Conservation (phyloP, 2,329 filamentous ascomycete species). For the Pseudopyricularia javanii region DNA sequence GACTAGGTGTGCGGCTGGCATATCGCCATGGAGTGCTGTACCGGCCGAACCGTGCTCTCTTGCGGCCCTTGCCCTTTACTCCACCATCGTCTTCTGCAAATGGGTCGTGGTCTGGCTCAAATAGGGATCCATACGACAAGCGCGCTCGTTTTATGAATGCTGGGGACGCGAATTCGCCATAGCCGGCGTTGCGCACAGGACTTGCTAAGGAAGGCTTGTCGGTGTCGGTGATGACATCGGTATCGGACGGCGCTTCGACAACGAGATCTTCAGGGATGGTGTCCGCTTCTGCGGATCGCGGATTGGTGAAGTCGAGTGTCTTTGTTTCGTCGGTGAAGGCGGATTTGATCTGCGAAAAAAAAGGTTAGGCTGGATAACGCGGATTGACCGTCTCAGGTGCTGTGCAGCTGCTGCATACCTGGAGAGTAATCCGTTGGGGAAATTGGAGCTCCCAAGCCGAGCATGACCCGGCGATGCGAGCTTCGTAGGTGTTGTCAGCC, state of each 20-base stretch:
- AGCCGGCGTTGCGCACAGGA: slow-evolving; percentile 15
- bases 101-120: slow-evolving; percentile 52
- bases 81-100: slow-evolving; percentile 55
- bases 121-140: slow-evolving; percentile 55
- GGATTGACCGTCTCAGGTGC: not conserved
- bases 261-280: not conserved
- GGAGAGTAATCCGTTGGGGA: slow-evolving; percentile 32
- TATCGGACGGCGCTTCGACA: not conserved
- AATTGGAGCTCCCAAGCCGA: slow-evolving; percentile 50
- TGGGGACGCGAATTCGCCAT: slow-evolving; percentile 58
- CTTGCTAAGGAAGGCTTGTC: not conserved
- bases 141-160: slow-evolving; percentile 65
- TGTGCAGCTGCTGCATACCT: slow-evolving; percentile 18
- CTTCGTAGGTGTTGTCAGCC: slow-evolving; percentile 36
- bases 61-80: slow-evolving; percentile 48
- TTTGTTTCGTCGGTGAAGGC: slow-evolving; percentile 33
- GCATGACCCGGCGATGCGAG: slow-evolving; percentile 34
- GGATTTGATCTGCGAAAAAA: slow-evolving; percentile 26
- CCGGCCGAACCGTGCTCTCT: slow-evolving; percentile 57
- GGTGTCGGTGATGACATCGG: slow-evolving; percentile 3
- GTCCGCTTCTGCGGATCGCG: slow-evolving; percentile 5
- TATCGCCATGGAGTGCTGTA: slow-evolving; percentile 64
- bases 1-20: slow-evolving; percentile 57
- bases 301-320: slow-evolving; percentile 39
- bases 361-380: slow-evolving; percentile 2